A percentile compares a stretch with the other conserved stretches of the same genome.
Conservation (phyloP, 2,329 filamentous ascomycete species). For the Apiospora marii region DNA sequence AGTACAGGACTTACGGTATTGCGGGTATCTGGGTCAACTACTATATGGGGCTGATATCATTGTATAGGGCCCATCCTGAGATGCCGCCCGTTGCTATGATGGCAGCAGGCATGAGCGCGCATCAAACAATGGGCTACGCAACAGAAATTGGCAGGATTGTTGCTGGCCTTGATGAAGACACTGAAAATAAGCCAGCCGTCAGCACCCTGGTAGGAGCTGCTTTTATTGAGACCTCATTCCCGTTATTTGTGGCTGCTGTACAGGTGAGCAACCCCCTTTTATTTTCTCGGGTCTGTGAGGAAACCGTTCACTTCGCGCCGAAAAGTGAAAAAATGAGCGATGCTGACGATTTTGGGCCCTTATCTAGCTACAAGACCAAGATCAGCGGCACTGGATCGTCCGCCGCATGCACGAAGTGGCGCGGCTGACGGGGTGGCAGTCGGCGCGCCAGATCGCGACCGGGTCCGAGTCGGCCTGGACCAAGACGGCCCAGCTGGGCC, state of each 20-base stretch:
- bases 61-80: constrained; percentile 82
- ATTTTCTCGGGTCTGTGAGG: not conserved
- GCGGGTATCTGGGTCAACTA: constrained; percentile 88
- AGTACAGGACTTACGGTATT: constrained; percentile 88
- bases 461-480: constrained; percentile 89
- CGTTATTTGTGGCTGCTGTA: constrained; percentile 86
- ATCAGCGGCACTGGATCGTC: constrained; percentile 81
- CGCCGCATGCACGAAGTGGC: constrained; percentile 77
- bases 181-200: constrained; percentile 62
- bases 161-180: constrained; percentile 71
- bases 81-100: constrained; percentile 94
- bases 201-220: constrained; percentile 82
- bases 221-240: constrained; percentile 82
- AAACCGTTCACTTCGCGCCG: not conserved
- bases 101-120: constrained; percentile 80
- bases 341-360: not conserved
- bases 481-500: constrained; percentile 74
- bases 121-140: constrained; percentile 74
- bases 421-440: constrained; percentile 86
- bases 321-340: not conserved
- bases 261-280: constrained; percentile 54
- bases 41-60: constrained; percentile 83
- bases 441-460: constrained; percentile 79
- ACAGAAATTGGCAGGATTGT: constrained; percentile 81
- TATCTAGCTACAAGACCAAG: constrained; percentile 70